These are phyloP conservation scores for Phytophthora cactorum DNA, from an alignment of 352 stramenopile genomes.

Conservation along the genomic window DNA sequence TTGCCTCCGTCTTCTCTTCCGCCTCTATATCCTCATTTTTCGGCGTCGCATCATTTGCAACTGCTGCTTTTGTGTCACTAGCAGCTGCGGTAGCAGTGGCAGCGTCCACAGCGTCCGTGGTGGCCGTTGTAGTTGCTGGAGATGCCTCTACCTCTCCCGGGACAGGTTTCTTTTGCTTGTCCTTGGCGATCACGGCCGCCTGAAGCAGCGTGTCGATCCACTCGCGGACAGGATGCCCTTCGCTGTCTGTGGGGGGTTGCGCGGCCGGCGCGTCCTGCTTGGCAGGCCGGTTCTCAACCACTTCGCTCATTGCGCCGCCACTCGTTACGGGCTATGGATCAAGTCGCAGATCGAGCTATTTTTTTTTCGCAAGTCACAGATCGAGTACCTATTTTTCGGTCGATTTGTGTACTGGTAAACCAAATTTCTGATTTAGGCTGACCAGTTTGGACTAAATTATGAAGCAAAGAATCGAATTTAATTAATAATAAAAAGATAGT, in stretches of 20 bases:
- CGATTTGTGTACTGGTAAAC: neutral
- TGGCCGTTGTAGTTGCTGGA: conserved; percentile 6
- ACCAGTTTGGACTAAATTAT: neutral
- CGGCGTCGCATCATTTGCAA: conserved; percentile 2
- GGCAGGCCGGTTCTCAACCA: conserved; percentile 19
- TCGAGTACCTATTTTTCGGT: neutral
- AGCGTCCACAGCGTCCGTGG: neutral
- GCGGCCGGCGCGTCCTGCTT: conserved; percentile 8
- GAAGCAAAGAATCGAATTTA: too few relatives aligned
- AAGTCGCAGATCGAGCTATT: conserved; percentile 19
- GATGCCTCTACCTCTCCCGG: conserved; percentile 10
- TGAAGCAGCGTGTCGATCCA: conserved; percentile 85
- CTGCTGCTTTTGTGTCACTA: neutral
- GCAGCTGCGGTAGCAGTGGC: neutral
- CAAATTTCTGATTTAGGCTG: neutral
- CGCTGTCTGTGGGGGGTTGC: conserved; percentile 17
- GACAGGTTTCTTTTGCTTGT: conserved; percentile 43
- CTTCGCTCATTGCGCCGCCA: conserved; percentile 36
- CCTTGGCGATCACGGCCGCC: conserved; percentile 76
- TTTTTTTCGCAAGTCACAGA: neutral
- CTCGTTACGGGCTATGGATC: conserved; percentile 8
- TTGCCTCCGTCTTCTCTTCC: conserved; percentile 3
- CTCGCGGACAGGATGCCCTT: conserved; percentile 58
- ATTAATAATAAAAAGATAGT: too few relatives aligned
- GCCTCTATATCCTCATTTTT: conserved; percentile 7